Base-by-base conservation (phyloP, 1,139 yeast species). In the Geotrichum klebahnii region DNA sequence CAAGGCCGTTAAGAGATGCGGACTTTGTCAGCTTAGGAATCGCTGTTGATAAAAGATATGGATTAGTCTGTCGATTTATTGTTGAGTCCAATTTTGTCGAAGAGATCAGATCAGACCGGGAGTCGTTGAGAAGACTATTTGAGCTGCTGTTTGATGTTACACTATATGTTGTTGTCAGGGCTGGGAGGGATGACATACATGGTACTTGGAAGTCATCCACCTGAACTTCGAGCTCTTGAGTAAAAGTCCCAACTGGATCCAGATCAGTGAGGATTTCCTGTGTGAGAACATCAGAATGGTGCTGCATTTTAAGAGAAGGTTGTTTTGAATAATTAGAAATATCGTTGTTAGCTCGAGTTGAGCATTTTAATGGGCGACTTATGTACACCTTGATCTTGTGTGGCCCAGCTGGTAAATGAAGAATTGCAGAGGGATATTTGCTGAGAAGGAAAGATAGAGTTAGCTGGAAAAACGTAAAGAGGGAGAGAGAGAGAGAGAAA, bases 111-210 rank as follows among this genome's bases (percentile, higher is more conserved):
- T 16, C 34, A n/a, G 45, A n/a, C 12, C 12, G 34, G 8, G 31
- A 28, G 19, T 10, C 38, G 14, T 32, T 37, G 5, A 12, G 29
- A n/a, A 31, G 20, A n/a, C 32, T 42, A 26, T 17, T n/a, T 8
- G 34, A 20, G 16, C 36, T 40, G 23, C 45, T 32, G 12, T n/a
- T 42, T 9, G 38, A 42, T 5, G 38, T 20, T 32, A 23, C 14
- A 31, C 45, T 32, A 19, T 42, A 38, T 9, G 45, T 32, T n/a
- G 45, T n/a, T 19, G 45, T 24, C 29, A 33, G 38, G 6, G 45
- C 32, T 5, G 45, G 45, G 8, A 42, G 12, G 2, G 45, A 32
- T 8, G n/a, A 8, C 17, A 33, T 12, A 33, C n/a, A 6, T 3
- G 45, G 37, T 31, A 33, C 9, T 10, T n/a, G 20, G 9, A 38